Conservation (phyloP, 495 filamentous ascomycete species). For the Alectoria sarmentosa region DNA sequence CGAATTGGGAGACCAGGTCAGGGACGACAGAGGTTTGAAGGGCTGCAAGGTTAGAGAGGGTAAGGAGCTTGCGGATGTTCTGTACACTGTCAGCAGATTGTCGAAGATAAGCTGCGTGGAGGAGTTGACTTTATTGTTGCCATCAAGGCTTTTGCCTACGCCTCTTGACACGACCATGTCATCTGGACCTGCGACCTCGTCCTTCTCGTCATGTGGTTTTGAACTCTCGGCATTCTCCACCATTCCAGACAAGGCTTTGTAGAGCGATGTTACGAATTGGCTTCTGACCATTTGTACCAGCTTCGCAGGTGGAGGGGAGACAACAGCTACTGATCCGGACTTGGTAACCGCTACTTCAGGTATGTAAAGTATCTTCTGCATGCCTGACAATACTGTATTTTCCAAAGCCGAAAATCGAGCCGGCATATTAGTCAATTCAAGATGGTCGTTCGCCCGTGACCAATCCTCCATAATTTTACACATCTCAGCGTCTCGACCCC, state of each 20-base stretch:
- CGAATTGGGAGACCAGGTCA: constrained; percentile 76
- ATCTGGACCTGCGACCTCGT: constrained; percentile 32
- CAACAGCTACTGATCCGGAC: constrained; percentile 60
- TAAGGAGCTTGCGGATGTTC: constrained; percentile 89
- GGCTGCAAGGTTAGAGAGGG: constrained; percentile 78
- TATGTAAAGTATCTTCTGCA: constrained; percentile 93
- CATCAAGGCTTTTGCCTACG: not conserved
- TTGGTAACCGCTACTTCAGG: constrained; percentile 65
- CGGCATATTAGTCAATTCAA: constrained; percentile 88
- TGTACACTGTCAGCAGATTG: constrained; percentile 29
- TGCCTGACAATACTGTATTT: constrained; percentile 62
- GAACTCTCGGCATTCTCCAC: constrained; percentile 86
- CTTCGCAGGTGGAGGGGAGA: constrained; percentile 75
- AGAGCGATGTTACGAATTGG: constrained; percentile 84
- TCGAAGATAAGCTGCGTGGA: not conserved
- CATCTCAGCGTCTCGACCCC: constrained; percentile 82
- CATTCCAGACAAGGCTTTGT: constrained; percentile 87
- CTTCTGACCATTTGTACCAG: constrained; percentile 75
- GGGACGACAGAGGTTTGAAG: constrained; percentile 73
- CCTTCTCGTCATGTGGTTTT: constrained; percentile 52
- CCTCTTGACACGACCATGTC: not conserved
- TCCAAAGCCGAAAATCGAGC: constrained; percentile 74
- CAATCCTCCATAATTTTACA: constrained; percentile 89
- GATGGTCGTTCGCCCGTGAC: constrained; percentile 68
- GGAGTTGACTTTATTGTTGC: constrained; percentile 56